A percentile compares a stretch with the other conserved stretches of the same genome.
phyloP scores from a whole-genome alignment of 371 early-diverging fungal species.

The Circinella minor region DNA sequence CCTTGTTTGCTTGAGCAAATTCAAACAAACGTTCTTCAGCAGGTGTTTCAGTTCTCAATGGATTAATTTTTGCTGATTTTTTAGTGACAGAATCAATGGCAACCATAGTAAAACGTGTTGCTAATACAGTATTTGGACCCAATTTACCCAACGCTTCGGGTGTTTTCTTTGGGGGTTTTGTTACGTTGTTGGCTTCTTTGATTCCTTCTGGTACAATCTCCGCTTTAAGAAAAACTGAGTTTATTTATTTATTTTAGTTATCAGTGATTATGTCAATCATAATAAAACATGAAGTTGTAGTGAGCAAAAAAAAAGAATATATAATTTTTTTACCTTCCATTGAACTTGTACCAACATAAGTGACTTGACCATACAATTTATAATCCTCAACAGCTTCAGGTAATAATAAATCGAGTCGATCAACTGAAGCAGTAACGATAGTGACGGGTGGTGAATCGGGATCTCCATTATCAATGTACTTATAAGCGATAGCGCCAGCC shows the following conservation, averaged over 20 bases:
- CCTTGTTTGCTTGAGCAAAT: constrained; percentile 74
- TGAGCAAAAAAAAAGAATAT: too few relatives aligned
- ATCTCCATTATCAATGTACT: constrained; percentile 65
- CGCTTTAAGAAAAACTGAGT: constrained; percentile 21
- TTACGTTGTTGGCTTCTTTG: not conserved
- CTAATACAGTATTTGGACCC: constrained; percentile 63
- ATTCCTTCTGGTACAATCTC: constrained; percentile 18
- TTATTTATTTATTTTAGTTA: not conserved
- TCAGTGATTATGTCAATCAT: not conserved
- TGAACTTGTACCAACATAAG: constrained; percentile 86
- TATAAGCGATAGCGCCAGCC: constrained; percentile 82
- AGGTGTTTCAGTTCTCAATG: constrained; percentile 72
- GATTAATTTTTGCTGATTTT: constrained; percentile 77
- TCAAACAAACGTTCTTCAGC: constrained; percentile 75
- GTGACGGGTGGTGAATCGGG: constrained; percentile 64
- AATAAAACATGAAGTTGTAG: not conserved
- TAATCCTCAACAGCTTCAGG: constrained; percentile 74
- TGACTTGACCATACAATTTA: constrained; percentile 79
- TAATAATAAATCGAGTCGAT: constrained; percentile 83
- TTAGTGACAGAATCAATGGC: constrained; percentile 78
- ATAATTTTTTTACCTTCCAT: constrained; percentile 71
- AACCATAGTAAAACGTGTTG: constrained; percentile 92
- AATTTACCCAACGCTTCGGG: constrained; percentile 15
- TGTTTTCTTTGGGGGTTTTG: not conserved
- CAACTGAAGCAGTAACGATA: constrained; percentile 88